phyloP scores from a whole-genome alignment of 805 yeast species.

The Myxozyma kluyveri region DNA sequence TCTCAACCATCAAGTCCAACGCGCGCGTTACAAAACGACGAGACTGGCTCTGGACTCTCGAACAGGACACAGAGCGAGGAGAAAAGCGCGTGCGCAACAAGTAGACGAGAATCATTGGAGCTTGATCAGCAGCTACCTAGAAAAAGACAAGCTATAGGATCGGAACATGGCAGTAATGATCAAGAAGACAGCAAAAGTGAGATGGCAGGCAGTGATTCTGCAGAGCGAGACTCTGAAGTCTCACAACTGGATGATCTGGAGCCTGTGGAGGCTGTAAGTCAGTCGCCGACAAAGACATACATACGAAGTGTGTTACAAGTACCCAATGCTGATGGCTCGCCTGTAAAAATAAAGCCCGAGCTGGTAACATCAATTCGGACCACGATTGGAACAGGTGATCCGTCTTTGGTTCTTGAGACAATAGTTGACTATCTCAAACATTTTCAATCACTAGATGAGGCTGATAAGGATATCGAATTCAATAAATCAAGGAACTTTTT shows the following conservation, averaged over 20 bases:
- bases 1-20: too few relatives aligned
- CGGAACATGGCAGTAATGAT: neutral
- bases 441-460: too few relatives aligned
- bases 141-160: constrained; percentile 18
- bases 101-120: constrained; percentile 20
- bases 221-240: neutral
- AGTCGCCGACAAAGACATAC: neutral
- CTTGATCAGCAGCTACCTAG: constrained; percentile 23
- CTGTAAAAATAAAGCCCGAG: too few relatives aligned
- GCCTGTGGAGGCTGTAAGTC: neutral
- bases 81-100: neutral
- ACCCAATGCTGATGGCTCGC: constrained; percentile 1
- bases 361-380: too few relatives aligned
- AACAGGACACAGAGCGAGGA: neutral
- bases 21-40: too few relatives aligned
- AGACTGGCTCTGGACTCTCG: too few relatives aligned
- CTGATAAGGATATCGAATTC: too few relatives aligned
- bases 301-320: neutral
- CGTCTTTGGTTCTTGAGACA: too few relatives aligned
- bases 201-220: neutral
- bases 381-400: too few relatives aligned
- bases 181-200: neutral
- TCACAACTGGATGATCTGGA: neutral
- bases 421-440: too few relatives aligned
- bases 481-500: too few relatives aligned